phyloP scores from a whole-genome alignment of 2,329 filamentous ascomycete genomes.

The Ophiostoma populinum region DNA sequence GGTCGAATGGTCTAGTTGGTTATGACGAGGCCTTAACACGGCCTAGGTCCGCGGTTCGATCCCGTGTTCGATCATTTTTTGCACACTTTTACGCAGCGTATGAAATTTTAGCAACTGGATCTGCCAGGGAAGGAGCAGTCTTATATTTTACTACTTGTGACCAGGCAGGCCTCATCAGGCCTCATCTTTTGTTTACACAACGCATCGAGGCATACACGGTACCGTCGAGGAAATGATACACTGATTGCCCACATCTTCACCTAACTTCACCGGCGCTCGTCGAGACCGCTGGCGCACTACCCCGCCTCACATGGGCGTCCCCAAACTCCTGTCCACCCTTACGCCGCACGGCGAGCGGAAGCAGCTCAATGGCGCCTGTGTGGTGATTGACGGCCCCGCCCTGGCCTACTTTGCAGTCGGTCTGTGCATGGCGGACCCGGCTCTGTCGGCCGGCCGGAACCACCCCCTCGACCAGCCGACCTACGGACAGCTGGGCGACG shows the following conservation, averaged over 20 bases:
- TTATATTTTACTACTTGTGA: too few species aligned
- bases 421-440: conserved; percentile 8
- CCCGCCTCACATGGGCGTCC: conserved; percentile 13
- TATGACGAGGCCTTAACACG: conserved; percentile 10
- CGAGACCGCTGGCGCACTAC: neutral
- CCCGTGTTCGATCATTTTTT: conserved; percentile 8
- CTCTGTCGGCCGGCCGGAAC: conserved; percentile 3
- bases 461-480: conserved; percentile 12
- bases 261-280: too few species aligned
- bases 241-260: too few species aligned
- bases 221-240: too few species aligned
- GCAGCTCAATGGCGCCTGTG: conserved; percentile 8
- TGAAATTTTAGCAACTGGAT: too few species aligned
- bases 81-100: too few species aligned
- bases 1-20: conserved; percentile 11
- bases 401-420: conserved; percentile 14
- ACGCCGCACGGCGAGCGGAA: conserved; percentile 12
- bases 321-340: conserved; percentile 12
- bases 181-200: too few species aligned
- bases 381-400: conserved; percentile 15
- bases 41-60: conserved; percentile 10
- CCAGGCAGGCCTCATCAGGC: too few species aligned
- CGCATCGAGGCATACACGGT: too few species aligned
- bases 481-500: conserved; percentile 10
- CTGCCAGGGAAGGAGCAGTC: too few species aligned